Conservation (phyloP, 1,139 yeast genomes). For the Nakaseomyces uthaithaninus region DNA sequence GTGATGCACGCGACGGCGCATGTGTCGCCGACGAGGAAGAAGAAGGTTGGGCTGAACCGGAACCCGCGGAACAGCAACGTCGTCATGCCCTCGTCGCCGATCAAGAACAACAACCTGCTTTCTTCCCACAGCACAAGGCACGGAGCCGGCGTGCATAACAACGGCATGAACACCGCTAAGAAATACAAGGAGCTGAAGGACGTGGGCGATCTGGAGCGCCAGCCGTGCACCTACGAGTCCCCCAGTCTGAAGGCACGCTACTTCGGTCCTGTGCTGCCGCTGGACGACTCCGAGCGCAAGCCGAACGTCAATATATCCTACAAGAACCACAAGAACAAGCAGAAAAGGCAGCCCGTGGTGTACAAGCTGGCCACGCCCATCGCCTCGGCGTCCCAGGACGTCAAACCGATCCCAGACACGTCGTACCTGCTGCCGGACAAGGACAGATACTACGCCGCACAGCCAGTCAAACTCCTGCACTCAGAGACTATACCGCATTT, state of each 20-base stretch:
- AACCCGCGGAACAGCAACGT: conserved; percentile 4
- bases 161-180: background rate
- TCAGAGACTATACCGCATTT: background rate
- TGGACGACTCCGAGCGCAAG: background rate
- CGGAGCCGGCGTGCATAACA: no score
- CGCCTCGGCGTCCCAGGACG: background rate
- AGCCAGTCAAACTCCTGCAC: conserved; percentile 3
- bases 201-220: background rate
- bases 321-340: conserved; percentile 2
- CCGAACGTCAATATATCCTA: conserved; percentile 2
- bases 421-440: background rate
- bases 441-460: background rate
- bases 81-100: conserved; percentile 6
- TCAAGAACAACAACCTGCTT: conserved; percentile 4
- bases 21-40: conserved; percentile 5
- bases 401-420: background rate
- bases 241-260: background rate
- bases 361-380: conserved; percentile 4
- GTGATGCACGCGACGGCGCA: background rate
- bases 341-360: conserved; percentile 5
- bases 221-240: background rate
- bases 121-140: no score
- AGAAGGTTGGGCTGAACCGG: conserved; percentile 4
- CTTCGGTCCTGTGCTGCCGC: background rate
- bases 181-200: conserved; percentile 2